Conservation (phyloP, 2,329 filamentous ascomycete genomes). For the Trichophyton verrucosum region DNA sequence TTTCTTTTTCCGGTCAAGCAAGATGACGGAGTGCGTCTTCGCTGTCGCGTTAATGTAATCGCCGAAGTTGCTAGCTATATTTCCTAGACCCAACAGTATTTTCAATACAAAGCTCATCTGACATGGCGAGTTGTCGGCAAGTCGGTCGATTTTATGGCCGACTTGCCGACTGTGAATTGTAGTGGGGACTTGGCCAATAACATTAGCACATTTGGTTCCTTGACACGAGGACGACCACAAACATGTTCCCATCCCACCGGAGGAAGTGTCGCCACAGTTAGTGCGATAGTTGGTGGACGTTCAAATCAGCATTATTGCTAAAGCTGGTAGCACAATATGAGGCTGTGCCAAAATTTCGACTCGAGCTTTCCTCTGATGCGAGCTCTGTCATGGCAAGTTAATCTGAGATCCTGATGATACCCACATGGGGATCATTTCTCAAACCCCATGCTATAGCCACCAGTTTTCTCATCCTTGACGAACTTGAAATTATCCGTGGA, state of each 20-base stretch:
- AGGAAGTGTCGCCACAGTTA: no score
- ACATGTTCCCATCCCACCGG: no score
- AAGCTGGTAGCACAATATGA: no score
- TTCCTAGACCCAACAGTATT: neutral
- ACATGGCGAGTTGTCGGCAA: neutral
- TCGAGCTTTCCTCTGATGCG: no score
- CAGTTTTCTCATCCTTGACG: conserved; percentile 75
- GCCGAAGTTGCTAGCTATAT: neutral
- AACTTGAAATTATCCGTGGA: conserved; percentile 94
- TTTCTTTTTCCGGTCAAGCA: neutral
- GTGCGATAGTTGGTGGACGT: no score
- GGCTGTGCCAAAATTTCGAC: no score
- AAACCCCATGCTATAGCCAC: conserved; percentile 92
- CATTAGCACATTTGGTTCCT: neutral
- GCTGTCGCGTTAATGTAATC: neutral
- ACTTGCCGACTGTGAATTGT: neutral
- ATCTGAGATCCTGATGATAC: neutral
- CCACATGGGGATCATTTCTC: conserved; percentile 15
- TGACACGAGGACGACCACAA: no score
- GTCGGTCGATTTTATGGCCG: neutral
- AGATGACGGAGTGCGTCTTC: neutral
- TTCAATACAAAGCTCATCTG: neutral
- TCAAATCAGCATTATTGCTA: no score
- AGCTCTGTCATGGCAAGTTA: neutral
- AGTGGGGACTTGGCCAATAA: neutral